Conservation (phyloP, 306 rosid species). For the Trifolium repens region DNA sequence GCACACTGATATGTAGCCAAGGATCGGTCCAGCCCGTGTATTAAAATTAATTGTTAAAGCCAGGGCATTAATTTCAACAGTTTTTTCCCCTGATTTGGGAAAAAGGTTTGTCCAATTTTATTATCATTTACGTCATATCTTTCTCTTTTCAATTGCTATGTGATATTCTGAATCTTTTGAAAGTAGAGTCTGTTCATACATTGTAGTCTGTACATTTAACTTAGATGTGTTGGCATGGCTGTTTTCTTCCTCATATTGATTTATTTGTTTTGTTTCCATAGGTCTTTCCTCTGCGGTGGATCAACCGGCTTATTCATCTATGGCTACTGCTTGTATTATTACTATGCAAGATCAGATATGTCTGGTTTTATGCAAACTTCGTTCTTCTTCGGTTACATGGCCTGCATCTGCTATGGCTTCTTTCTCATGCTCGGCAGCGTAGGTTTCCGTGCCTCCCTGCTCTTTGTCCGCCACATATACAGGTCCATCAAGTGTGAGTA, state of each 20-base stretch:
- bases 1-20: background rate
- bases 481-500: conserved; percentile 98
- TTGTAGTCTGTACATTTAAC: background rate
- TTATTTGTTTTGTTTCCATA: conserved; percentile 30
- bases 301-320: conserved; percentile 98
- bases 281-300: conserved; percentile 97
- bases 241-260: background rate
- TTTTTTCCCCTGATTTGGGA: background rate
- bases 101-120: background rate
- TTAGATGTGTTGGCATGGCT: background rate
- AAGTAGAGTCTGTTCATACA: background rate
- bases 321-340: conserved; percentile 93
- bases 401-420: conserved; percentile 98
- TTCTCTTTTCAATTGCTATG: background rate
- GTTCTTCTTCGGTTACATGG: conserved; percentile 98
- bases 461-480: conserved; percentile 95
- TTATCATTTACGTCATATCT: background rate
- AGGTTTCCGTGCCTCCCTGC: conserved; percentile 88
- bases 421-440: conserved; percentile 94
- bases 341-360: conserved; percentile 93
- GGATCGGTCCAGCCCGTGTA: background rate
- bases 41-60: background rate
- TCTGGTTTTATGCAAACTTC: conserved; percentile 97
- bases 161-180: background rate
- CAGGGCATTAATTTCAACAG: background rate